Conservation (phyloP, 768 basidiomycete genomes). For the Leccinum imitatum region DNA sequence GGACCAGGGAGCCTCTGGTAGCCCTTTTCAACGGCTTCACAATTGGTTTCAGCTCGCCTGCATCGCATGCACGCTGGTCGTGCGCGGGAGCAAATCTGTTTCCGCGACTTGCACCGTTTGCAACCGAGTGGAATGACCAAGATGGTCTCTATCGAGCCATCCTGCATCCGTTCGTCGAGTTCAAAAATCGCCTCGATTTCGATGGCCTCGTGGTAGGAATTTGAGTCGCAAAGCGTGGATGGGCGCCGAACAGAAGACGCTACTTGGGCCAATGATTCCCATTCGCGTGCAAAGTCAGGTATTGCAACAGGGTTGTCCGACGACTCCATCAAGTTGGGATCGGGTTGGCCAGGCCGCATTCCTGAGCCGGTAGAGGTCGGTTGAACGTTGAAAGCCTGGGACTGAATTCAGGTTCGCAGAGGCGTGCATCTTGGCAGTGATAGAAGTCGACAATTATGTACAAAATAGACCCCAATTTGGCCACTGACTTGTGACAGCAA, state of each 20-base stretch:
- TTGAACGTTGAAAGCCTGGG: not conserved
- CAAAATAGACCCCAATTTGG: not conserved
- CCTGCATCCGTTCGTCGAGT: slow-evolving; percentile 14
- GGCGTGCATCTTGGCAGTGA: not conserved
- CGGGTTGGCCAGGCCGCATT: slow-evolving; percentile 12
- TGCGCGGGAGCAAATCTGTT: slow-evolving; percentile 26
- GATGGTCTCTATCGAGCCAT: slow-evolving; percentile 14
- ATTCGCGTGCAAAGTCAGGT: slow-evolving; percentile 20
- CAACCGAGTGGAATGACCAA: slow-evolving; percentile 25
- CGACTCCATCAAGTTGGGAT: not conserved
- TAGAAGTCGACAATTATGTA: not conserved
- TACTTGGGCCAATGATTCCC: slow-evolving; percentile 17
- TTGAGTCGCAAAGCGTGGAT: slow-evolving; percentile 13
- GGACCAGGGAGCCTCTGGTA: slow-evolving; percentile 30
- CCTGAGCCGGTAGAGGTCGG: not conserved
- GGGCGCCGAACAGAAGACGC: slow-evolving; percentile 29
- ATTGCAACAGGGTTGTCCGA: not conserved
- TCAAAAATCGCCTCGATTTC: slow-evolving; percentile 29
- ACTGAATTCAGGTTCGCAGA: not conserved
- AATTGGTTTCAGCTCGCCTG: slow-evolving; percentile 2
- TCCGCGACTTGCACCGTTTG: slow-evolving; percentile 10
- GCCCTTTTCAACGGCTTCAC: slow-evolving; percentile 1
- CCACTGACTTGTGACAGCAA: not conserved
- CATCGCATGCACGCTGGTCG: slow-evolving; percentile 29
- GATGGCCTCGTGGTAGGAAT: slow-evolving; percentile 21